Evolutionary conservation across 768 basidiomycete genomes (phyloP).

Genomic region (Hemileccinum rubropunctum): DNA sequence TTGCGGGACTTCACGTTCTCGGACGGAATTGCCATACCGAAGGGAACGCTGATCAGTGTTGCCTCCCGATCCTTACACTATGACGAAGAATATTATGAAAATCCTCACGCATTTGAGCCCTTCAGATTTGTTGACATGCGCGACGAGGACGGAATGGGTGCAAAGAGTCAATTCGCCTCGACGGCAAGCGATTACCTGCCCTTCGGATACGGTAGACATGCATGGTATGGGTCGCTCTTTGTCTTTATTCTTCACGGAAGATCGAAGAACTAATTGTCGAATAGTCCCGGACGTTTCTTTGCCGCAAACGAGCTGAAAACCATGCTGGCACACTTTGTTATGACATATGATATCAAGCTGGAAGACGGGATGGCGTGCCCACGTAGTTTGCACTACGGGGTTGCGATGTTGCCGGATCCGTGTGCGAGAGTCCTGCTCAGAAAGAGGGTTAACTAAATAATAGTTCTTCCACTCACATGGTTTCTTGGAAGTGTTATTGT

Average conservation of each 20-base stretch:
- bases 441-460: too few relatives aligned
- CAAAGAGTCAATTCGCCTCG: slow-evolving; percentile 34
- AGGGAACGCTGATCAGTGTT: slow-evolving; percentile 26
- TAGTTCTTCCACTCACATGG: too few relatives aligned
- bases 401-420: background rate
- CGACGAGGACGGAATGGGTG: slow-evolving; percentile 20
- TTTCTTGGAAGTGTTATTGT: too few relatives aligned
- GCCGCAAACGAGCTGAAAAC: slow-evolving; percentile 42
- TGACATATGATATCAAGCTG: slow-evolving; percentile 11
- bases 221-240: slow-evolving; percentile 20
- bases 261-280: background rate
- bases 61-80: slow-evolving; percentile 21
- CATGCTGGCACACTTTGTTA: slow-evolving; percentile 43
- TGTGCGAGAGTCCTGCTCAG: slow-evolving; percentile 7
- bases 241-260: background rate
- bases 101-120: slow-evolving; percentile 39
- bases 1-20: slow-evolving; percentile 33
- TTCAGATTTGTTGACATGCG: slow-evolving; percentile 45
- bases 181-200: slow-evolving; percentile 31
- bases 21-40: slow-evolving; percentile 34
- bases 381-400: background rate
- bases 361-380: background rate
- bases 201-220: slow-evolving; percentile 34
- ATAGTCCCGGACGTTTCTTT: slow-evolving; percentile 36
- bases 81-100: slow-evolving; percentile 24